These are phyloP conservation scores for Hura crepitans DNA, from an alignment of 441 rosid species.

Conservation along the genomic window DNA sequence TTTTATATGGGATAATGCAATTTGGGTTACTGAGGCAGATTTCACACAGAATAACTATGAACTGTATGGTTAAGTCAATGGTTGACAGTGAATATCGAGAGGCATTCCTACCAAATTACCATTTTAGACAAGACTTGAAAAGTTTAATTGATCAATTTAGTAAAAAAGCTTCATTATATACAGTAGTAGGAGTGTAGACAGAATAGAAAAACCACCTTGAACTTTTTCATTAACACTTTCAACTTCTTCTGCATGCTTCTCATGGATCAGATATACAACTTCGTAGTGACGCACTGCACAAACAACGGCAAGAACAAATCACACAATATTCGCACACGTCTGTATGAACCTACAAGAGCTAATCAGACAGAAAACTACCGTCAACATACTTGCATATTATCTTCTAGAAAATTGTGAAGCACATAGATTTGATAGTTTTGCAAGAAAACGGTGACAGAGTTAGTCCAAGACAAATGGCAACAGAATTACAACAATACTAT, in stretches of 20 bases:
- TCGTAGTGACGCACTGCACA: constrained; percentile 84
- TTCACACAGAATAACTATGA: background rate
- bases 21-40: background rate
- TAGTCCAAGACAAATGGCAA: background rate
- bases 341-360: no score
- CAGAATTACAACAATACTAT: background rate
- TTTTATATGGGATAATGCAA: background rate
- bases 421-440: background rate
- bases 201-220: constrained; percentile 47
- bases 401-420: background rate
- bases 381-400: background rate
- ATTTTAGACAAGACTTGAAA: background rate
- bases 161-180: background rate
- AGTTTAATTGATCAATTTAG: background rate
- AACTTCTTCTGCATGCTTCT: constrained; percentile 73
- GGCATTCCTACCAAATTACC: constrained; percentile 2
- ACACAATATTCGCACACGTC: background rate
- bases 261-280: constrained; percentile 86
- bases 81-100: background rate
- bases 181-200: background rate
- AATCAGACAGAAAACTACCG: background rate
- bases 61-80: background rate
- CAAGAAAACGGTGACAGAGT: background rate
- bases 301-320: constrained; percentile 5
- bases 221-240: constrained; percentile 63